Base-by-base conservation (phyloP, 208 protist species). In the Leishmania tropica region DNA sequence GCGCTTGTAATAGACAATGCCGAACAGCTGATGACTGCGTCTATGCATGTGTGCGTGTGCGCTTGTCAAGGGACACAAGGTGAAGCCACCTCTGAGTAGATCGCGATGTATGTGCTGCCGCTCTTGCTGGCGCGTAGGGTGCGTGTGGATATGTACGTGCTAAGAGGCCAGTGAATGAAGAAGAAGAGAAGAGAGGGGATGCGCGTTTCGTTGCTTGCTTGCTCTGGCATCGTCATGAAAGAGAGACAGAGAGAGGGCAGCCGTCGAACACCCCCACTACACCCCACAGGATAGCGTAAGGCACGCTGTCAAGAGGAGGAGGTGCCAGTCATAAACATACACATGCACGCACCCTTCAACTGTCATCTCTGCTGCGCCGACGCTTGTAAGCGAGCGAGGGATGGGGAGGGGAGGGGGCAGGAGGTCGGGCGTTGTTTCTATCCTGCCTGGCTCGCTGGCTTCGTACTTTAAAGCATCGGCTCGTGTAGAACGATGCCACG, bases 1-100 rank as follows among this genome's bases (percentile, higher is more conserved):
- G 65, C 19, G 65, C 35, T 35, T 45, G 65, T 21, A 35, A 54
- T 31, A 64, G 58, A 31, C 7, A 64, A 64, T 15, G 28, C 8
- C 28, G 35, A 31, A 64, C 58, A 31, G 64, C 31, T 10, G 28
- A 75, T 56, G n/a, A n/a, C 17, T 78, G 15, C 47, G 53, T n/a
- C 40, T 79, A 42, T 54, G 58, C 54, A 40, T 51, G 56, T 78
- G 58, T 79, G 75, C 68, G 56, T 68, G 37, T 42, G 47, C 47
- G 73, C 53, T 13, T 64, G 58, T 15, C 28, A 64, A 54, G 51
- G 17, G 10, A 54, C 13, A 54, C 15, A 54, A 21, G 15, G 17
- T 21, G 15, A 54, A 21, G 51, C 51, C 10, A 21, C 51, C 17
- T 54, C 51, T 54, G 51, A 54, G 51, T 17, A 54, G 51, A 54